phyloP scores from a whole-genome alignment of 1,284 basidiomycete species.

The Trametes polyzona region DNA sequence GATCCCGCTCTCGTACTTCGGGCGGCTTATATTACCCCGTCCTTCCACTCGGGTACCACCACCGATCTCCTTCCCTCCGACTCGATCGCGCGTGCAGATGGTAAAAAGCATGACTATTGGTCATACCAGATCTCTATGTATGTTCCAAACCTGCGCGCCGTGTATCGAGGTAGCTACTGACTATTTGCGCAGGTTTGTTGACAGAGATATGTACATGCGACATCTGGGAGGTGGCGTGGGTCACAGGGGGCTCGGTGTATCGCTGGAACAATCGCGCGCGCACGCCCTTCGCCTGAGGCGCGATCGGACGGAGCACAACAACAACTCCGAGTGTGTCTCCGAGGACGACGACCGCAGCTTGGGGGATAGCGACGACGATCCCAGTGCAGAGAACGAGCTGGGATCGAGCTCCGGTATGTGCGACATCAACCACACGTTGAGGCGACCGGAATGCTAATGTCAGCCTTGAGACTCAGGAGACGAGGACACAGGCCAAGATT shows the following conservation, averaged over 20 bases:
- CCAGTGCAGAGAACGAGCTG: too few species aligned
- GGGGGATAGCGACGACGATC: too few species aligned
- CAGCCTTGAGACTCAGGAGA: too few species aligned
- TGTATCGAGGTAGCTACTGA: neutral
- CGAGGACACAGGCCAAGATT: too few species aligned
- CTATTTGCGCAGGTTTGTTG: neutral
- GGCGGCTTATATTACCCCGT: slow-evolving; percentile 35
- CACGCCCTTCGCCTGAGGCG: too few species aligned
- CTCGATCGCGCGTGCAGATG: neutral
- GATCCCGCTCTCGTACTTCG: slow-evolving; percentile 35
- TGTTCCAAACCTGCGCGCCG: neutral
- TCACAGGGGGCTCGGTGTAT: neutral
- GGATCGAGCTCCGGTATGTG: too few species aligned
- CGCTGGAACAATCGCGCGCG: neutral
- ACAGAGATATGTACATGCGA: slow-evolving; percentile 12
- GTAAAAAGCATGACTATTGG: neutral
- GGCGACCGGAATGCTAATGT: too few species aligned
- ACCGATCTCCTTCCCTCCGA: neutral
- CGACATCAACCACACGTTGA: too few species aligned
- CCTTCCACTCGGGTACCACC: slow-evolving; percentile 27
- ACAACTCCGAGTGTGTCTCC: too few species aligned
- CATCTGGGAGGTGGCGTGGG: slow-evolving; percentile 37
- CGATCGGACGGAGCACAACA: too few species aligned
- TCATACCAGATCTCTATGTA: slow-evolving; percentile 13
- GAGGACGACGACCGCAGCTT: too few species aligned